Conservation (phyloP, 768 basidiomycete species). For the Boletellus ananiceps region DNA sequence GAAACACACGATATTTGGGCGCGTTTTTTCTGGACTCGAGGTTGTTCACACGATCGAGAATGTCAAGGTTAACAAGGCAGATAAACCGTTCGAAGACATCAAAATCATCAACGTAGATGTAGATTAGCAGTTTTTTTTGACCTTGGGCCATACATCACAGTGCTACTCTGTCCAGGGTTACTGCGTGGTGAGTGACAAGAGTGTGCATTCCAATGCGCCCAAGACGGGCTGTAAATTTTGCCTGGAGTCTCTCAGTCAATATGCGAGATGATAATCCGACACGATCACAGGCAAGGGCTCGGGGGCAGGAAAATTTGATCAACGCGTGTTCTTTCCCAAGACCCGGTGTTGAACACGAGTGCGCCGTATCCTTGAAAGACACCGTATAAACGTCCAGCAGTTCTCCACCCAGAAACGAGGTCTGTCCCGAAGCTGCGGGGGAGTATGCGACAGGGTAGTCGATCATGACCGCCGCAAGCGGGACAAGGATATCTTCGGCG, state of each 20-base stretch:
- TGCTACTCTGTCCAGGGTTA: conserved; percentile 45
- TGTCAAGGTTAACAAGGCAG: conserved; percentile 75
- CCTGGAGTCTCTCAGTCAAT: conserved; percentile 30
- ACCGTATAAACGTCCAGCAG: conserved; percentile 49
- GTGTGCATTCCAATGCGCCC: conserved; percentile 16
- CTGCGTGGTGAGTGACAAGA: conserved; percentile 30
- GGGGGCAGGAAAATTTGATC: conserved; percentile 58
- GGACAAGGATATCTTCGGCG: conserved; percentile 33
- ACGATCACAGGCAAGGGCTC: conserved; percentile 10
- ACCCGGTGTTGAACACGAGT: background rate
- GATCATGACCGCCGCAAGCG: conserved; percentile 55
- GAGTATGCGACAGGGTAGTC: conserved; percentile 59
- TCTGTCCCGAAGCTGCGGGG: conserved; percentile 37
- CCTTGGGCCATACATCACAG: conserved; percentile 30
- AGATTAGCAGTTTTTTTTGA: conserved; percentile 43
- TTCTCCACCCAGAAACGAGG: conserved; percentile 41
- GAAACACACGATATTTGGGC: conserved; percentile 91
- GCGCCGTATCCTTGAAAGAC: conserved; percentile 5
- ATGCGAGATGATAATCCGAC: conserved; percentile 13
- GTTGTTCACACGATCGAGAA: conserved; percentile 91
- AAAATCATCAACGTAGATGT: conserved; percentile 80
- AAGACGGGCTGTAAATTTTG: conserved; percentile 35
- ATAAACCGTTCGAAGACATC: conserved; percentile 92
- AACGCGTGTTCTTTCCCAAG: conserved; percentile 32
- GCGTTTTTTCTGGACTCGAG: conserved; percentile 82